A percentile compares a stretch with the other conserved stretches of the same genome.
Conservation (phyloP, 2,329 filamentous ascomycete species). For the Harringtonia lauricola region DNA sequence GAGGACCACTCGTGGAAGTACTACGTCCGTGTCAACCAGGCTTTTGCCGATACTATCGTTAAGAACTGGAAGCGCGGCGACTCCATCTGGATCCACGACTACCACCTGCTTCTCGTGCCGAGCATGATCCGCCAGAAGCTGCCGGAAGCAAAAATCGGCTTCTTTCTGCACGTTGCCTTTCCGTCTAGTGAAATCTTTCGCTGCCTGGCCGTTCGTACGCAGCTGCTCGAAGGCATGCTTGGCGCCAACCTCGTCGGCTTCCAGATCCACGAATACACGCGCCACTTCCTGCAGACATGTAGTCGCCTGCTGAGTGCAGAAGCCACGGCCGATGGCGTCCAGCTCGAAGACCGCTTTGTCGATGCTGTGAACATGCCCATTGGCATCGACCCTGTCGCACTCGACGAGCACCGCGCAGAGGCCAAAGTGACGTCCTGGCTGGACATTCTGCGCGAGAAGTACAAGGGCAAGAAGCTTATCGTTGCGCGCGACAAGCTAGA, state of each 20-base stretch:
- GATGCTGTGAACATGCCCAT: slow-evolving; percentile 80
- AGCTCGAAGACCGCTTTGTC: slow-evolving; percentile 87
- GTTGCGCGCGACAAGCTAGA: slow-evolving; percentile 93
- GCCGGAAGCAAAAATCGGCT: slow-evolving; percentile 88
- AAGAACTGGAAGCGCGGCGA: slow-evolving; percentile 91
- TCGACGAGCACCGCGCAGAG: slow-evolving; percentile 60
- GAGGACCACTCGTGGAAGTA: slow-evolving; percentile 95
- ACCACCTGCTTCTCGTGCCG: slow-evolving; percentile 83
- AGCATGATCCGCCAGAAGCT: slow-evolving; percentile 81
- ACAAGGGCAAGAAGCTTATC: slow-evolving; percentile 80
- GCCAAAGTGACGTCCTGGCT: slow-evolving; percentile 70
- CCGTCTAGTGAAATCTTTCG: slow-evolving; percentile 94
- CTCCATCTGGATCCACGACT: slow-evolving; percentile 91
- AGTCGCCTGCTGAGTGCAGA: slow-evolving; percentile 85
- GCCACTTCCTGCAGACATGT: slow-evolving; percentile 93
- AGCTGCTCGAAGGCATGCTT: slow-evolving; percentile 84
- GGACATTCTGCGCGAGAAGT: slow-evolving; percentile 67
- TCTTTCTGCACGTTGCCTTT: slow-evolving; percentile 92
- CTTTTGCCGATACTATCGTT: slow-evolving; percentile 82
- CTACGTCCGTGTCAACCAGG: slow-evolving; percentile 86
- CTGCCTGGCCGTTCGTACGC: slow-evolving; percentile 75
- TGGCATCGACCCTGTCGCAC: slow-evolving; percentile 74
- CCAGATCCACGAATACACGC: slow-evolving; percentile 84
- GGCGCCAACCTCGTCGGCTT: slow-evolving; percentile 89
- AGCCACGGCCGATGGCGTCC: slow-evolving; percentile 75